Base-by-base conservation (phyloP, 768 basidiomycete genomes). In the Erythrobasidium yunnanense region DNA sequence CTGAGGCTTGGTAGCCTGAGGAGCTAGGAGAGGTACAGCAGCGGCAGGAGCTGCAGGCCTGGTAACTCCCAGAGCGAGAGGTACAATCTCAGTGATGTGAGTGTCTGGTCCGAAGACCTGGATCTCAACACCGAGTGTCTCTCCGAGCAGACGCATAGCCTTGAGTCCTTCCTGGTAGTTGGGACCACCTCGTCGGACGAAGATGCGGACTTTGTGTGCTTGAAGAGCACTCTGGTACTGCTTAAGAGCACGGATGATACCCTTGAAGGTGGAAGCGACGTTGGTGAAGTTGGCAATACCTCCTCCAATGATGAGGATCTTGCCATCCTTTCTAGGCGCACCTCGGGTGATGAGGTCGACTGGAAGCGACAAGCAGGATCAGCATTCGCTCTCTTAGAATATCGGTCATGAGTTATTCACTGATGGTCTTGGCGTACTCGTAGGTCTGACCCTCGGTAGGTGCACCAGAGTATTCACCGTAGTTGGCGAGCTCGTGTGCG, bases 261-360 rank as follows among this genome's bases (percentile, higher is more conserved):
- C 93, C 82, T 97, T 96, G 87, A 99, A 99, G 67, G 93, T 97
- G 8, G 93, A 87, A 33, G 92, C 95, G 71, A 97, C 73, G 76
- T 99, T 96, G 76, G 91, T 96, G 80, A 99, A 99, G 84, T 99
- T 99, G 80, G 95, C 95, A 69, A 95, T 95, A 80, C 93, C 93
- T 78, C 95, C 95, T 78, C 93, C 95, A 71, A 99, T 95, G 82
- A 99, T 95, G 78, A 97, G 87, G 76, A 97, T 84, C 80, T 99
- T 99, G 81, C 95, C 95, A 55, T 95, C 80, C 11, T 77, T 75
- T 70, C 74, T 69, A 56, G 85, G 80, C 23, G 81, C 78, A 51
- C 92, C 91, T 66, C 93, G 90, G 47, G 89, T 96, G 77, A 97
- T 89, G 68, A 99, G 80, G 77, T 96, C 92, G 75, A 97, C 87